Evolutionary conservation across 805 yeast genomes (phyloP).

Genomic region (Blastobotrys robertii): DNA sequence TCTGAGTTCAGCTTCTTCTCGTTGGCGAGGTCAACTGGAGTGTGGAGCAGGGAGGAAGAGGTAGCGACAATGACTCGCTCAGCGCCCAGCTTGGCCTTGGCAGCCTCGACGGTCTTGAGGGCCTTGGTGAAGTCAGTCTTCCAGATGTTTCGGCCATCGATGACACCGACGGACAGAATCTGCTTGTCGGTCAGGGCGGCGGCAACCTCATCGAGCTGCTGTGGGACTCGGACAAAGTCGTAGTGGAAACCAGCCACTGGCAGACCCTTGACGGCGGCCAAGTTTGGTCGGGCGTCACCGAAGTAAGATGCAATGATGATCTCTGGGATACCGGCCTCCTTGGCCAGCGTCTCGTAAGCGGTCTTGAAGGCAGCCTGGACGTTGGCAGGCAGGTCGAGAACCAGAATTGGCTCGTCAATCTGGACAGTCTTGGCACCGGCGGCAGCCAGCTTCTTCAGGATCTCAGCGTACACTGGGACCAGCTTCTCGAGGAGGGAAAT

Average conservation of each 20-base stretch:
- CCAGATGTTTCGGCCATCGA: conserved; percentile 99
- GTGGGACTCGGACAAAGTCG: conserved; percentile 93
- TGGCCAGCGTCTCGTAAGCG: conserved; percentile 70
- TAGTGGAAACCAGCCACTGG: conserved; percentile 95
- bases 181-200: conserved; percentile 59
- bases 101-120: conserved; percentile 68
- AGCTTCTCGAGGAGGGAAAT: conserved; percentile 79
- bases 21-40: conserved; percentile 91
- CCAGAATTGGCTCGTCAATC: conserved; percentile 95
- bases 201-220: conserved; percentile 80
- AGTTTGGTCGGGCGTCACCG: conserved; percentile 98
- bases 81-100: conserved; percentile 74
- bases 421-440: conserved; percentile 96
- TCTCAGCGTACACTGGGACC: conserved; percentile 86
- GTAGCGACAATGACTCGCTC: conserved; percentile 72
- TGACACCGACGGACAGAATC: conserved; percentile 89
- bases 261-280: conserved; percentile 75
- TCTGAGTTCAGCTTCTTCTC: conserved; percentile 86
- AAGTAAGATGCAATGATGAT: conserved; percentile 84
- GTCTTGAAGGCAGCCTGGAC: conserved; percentile 80
- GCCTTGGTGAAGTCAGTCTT: conserved; percentile 91
- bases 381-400: conserved; percentile 79
- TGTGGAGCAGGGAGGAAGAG: conserved; percentile 94
- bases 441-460: conserved; percentile 73
- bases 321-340: conserved; percentile 64